Percentiles rank a stretch among this genome's conserved stretches.
phyloP scores from a whole-genome alignment of 2,329 filamentous ascomycete genomes.

The Thelonectria discophora region DNA sequence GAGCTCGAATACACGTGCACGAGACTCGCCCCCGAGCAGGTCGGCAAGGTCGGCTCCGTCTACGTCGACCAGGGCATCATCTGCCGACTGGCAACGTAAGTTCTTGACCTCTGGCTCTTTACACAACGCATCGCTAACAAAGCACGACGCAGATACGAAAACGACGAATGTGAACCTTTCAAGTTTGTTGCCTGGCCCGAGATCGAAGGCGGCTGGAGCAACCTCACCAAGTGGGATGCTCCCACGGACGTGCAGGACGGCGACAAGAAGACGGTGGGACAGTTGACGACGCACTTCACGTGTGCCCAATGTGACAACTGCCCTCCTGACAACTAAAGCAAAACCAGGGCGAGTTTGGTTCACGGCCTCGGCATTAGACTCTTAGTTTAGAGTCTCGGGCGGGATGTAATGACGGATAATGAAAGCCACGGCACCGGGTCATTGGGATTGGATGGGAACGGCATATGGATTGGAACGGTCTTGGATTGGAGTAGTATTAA shows the following conservation, averaged over 20 bases:
- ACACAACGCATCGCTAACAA: constrained; percentile 1
- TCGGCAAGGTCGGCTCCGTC: constrained; percentile 38
- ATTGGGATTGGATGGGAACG: too few relatives aligned
- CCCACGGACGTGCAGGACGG: constrained; percentile 6
- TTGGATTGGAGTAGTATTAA: background rate
- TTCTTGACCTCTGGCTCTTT: background rate
- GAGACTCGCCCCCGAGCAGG: constrained; percentile 31
- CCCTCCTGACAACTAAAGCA: background rate
- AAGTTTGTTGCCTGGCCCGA: constrained; percentile 41
- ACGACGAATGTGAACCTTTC: constrained; percentile 25
- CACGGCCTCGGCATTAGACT: too few relatives aligned
- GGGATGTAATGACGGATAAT: constrained; percentile 4
- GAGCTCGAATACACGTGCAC: constrained; percentile 39
- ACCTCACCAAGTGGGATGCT: constrained; percentile 30
- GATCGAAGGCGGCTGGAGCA: constrained; percentile 33
- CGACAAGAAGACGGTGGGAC: constrained; percentile 10
- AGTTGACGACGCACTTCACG: constrained; percentile 39
- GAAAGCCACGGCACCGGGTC: background rate
- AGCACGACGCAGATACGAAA: constrained; percentile 25
- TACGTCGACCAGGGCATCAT: constrained; percentile 38
- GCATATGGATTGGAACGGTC: too few relatives aligned
- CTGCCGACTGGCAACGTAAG: constrained; percentile 38
- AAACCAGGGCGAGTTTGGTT: too few relatives aligned
- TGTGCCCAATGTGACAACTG: constrained; percentile 40
- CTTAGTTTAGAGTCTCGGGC: background rate